Evolutionary conservation across 768 basidiomycete genomes (phyloP).

Genomic region (Tylopilus sp.): DNA sequence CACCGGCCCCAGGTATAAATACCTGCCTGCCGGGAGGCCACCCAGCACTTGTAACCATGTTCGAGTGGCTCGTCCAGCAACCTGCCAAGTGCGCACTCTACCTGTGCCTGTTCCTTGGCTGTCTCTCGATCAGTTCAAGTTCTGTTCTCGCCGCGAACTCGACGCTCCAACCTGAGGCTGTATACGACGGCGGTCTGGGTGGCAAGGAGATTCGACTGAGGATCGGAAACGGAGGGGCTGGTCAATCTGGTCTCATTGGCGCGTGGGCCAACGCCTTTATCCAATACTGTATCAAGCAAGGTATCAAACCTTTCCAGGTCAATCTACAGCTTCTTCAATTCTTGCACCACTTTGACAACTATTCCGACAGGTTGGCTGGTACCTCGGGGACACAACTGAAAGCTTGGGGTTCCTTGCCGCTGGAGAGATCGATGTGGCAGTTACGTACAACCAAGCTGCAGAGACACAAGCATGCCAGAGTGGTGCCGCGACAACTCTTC

Average conservation of each 20-base stretch:
- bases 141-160: not conserved
- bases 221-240: constrained; percentile 49
- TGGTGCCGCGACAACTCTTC: constrained; percentile 32
- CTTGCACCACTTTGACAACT: not conserved
- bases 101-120: not conserved
- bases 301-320: constrained; percentile 28
- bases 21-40: not conserved
- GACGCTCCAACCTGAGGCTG: constrained; percentile 17
- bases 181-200: constrained; percentile 41
- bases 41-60: not conserved
- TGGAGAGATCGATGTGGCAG: constrained; percentile 45
- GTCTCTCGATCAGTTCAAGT: not conserved
- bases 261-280: constrained; percentile 49
- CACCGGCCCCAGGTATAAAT: not conserved
- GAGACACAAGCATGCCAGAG: constrained; percentile 36
- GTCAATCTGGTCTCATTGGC: constrained; percentile 47
- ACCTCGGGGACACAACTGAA: constrained; percentile 53
- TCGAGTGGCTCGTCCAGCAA: not conserved
- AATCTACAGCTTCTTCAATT: constrained; percentile 28
- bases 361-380: constrained; percentile 47
- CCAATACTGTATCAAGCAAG: constrained; percentile 15
- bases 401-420: constrained; percentile 41
- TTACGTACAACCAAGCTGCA: constrained; percentile 53
- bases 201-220: constrained; percentile 37
- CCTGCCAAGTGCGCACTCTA: constrained; percentile 2